Percentiles rank a stretch among this genome's conserved stretches.
These are phyloP conservation scores for Ustilago xerochloae DNA, from an alignment of 1,284 basidiomycete genomes.

Conservation along the genomic window DNA sequence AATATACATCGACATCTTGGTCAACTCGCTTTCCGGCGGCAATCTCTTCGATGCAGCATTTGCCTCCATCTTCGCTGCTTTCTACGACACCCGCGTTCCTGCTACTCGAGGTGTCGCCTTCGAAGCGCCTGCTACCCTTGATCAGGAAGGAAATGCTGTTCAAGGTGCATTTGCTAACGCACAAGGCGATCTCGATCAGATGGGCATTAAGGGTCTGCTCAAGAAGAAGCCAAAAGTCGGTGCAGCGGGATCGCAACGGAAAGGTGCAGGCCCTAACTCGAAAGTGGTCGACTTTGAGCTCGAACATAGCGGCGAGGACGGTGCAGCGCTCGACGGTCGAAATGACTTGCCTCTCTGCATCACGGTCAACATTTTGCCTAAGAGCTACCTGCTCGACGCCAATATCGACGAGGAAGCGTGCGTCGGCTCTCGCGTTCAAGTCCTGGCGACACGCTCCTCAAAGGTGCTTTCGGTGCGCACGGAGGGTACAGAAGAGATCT, in stretches of 20 bases:
- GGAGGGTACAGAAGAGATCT: constrained; percentile 39
- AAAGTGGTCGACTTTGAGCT: constrained; percentile 61
- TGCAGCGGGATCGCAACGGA: constrained; percentile 3
- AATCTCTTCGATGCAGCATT: constrained; percentile 62
- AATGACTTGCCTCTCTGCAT: constrained; percentile 59
- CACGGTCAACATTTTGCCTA: constrained; percentile 55
- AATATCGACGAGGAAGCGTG: constrained; percentile 56
- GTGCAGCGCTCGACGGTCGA: constrained; percentile 43
- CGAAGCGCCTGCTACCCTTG: constrained; percentile 47
- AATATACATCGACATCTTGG: constrained; percentile 57
- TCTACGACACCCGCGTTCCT: constrained; percentile 58
- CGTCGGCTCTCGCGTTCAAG: constrained; percentile 41
- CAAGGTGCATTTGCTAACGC: constrained; percentile 38
- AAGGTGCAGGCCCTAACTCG: constrained; percentile 5
- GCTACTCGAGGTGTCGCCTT: constrained; percentile 54
- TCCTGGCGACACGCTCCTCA: constrained; percentile 48
- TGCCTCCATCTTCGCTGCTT: constrained; percentile 56
- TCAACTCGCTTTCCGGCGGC: constrained; percentile 60
- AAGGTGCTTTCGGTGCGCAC: constrained; percentile 46
- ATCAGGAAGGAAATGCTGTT: constrained; percentile 35
- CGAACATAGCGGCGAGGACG: constrained; percentile 53
- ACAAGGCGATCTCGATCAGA: constrained; percentile 43
- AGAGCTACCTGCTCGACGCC: constrained; percentile 58
- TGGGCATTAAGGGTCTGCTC: constrained; percentile 56
- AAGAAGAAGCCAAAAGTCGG: constrained; percentile 45